phyloP scores from a whole-genome alignment of 2,329 filamentous ascomycete genomes.

The Phaeophleospora eucalypticola region DNA sequence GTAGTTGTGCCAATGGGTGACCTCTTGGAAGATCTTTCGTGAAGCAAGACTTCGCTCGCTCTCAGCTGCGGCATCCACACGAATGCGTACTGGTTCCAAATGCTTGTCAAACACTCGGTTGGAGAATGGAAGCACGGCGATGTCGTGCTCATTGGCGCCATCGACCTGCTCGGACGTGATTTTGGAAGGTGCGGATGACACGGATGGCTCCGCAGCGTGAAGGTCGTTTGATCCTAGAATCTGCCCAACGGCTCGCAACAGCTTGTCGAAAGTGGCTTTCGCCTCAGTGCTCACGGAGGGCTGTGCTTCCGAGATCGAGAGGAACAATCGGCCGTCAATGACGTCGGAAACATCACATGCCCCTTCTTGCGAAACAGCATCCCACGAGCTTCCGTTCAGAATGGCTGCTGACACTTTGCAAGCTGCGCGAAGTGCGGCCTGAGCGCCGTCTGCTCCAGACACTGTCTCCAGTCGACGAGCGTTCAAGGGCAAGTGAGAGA shows the following conservation, averaged over 20 bases:
- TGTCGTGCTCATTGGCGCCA: constrained; percentile 6
- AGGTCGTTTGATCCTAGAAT: constrained; percentile 7
- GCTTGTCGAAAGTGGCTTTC: constrained; percentile 20
- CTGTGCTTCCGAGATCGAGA: constrained; percentile 18
- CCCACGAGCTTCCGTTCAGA: constrained; percentile 30
- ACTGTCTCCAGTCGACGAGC: constrained; percentile 24
- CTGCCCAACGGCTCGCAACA: constrained; percentile 21
- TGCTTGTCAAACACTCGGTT: constrained; percentile 48
- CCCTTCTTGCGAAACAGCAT: constrained; percentile 32
- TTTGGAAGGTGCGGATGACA: background rate
- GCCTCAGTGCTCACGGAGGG: constrained; percentile 15
- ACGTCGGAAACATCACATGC: constrained; percentile 51
- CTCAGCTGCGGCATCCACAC: constrained; percentile 32
- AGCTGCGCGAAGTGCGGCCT: constrained; percentile 31
- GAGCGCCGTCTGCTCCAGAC: constrained; percentile 8
- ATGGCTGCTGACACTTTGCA: constrained; percentile 35
- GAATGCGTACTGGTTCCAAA: constrained; percentile 42
- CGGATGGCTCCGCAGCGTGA: background rate
- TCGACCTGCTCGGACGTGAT: background rate
- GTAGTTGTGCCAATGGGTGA: constrained; percentile 61
- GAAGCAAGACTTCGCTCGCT: constrained; percentile 31
- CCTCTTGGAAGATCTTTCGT: constrained; percentile 45
- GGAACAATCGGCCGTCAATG: constrained; percentile 52
- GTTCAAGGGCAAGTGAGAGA: constrained; percentile 29
- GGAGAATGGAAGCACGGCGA: constrained; percentile 44